These are phyloP conservation scores for Backusella mclennaniae DNA, from an alignment of 192 early-diverging fungal genomes.

Conservation along the genomic window DNA sequence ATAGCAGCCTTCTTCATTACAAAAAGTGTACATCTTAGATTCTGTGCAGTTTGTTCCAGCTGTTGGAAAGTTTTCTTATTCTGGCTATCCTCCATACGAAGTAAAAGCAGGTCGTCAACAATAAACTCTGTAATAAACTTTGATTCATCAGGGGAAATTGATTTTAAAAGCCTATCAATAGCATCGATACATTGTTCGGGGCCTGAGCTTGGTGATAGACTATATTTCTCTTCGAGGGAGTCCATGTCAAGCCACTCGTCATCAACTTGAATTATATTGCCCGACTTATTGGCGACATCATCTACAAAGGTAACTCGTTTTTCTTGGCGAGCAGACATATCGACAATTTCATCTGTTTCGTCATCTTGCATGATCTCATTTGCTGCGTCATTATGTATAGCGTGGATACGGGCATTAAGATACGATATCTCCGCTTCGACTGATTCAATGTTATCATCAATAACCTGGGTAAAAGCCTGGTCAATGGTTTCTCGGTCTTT, in stretches of 20 bases:
- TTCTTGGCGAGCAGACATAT: conserved; percentile 14
- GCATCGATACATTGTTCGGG: conserved; percentile 45
- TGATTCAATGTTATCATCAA: conserved; percentile 52
- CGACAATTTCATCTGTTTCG: conserved; percentile 10
- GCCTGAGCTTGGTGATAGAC: conserved; percentile 30
- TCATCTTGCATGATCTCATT: conserved; percentile 21
- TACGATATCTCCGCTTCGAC: conserved; percentile 52
- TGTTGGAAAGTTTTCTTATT: conserved; percentile 41
- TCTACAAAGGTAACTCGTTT: conserved; percentile 37
- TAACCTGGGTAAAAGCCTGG: conserved; percentile 38
- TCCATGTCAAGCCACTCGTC: conserved; percentile 30
- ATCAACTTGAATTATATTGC: not conserved
- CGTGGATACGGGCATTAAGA: conserved; percentile 47
- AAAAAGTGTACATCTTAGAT: conserved; percentile 49
- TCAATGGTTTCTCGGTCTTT: conserved; percentile 1
- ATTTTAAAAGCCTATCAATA: conserved; percentile 43
- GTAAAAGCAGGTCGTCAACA: conserved; percentile 52
- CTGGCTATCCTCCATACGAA: conserved; percentile 46
- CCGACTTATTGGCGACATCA: not conserved
- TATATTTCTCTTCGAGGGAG: conserved; percentile 26
- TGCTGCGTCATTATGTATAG: conserved; percentile 49
- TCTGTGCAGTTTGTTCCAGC: conserved; percentile 50
- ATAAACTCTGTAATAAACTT: conserved; percentile 48
- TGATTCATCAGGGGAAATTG: conserved; percentile 43
- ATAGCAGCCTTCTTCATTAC: conserved; percentile 58